A percentile compares a stretch with the other conserved stretches of the same genome.
phyloP scores from a whole-genome alignment of 2,329 filamentous ascomycete species.

The Paecilomyces fulvus region DNA sequence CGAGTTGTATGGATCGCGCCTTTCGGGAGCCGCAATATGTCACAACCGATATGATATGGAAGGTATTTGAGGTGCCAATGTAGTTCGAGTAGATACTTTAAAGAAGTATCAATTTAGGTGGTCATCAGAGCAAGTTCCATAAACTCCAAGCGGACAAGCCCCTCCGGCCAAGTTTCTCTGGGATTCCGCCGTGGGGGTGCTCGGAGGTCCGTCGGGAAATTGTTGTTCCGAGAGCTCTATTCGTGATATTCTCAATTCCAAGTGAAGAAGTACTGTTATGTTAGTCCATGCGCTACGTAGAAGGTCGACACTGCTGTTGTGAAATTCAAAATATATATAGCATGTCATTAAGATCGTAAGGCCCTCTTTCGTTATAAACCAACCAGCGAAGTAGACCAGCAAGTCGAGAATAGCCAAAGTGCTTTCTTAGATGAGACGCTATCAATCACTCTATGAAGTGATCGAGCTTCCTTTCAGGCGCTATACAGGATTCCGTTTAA shows the following conservation, averaged over 20 bases:
- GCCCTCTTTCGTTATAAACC: too few relatives aligned
- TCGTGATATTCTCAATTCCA: background rate
- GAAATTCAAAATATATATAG: too few relatives aligned
- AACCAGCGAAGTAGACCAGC: too few relatives aligned
- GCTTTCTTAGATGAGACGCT: too few relatives aligned
- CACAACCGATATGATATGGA: background rate
- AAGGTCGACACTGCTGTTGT: too few relatives aligned
- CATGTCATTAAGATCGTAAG: too few relatives aligned
- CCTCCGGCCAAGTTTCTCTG: background rate
- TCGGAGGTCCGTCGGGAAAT: background rate
- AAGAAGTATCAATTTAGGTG: background rate
- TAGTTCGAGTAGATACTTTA: background rate
- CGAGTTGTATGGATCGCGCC: background rate
- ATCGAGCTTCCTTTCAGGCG: too few relatives aligned
- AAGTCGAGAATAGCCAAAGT: too few relatives aligned
- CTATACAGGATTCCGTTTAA: too few relatives aligned
- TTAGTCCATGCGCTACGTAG: too few relatives aligned
- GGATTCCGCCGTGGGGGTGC: background rate
- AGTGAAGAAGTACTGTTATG: too few relatives aligned
- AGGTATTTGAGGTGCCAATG: background rate
- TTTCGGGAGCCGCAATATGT: background rate
- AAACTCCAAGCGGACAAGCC: background rate
- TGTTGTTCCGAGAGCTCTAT: background rate
- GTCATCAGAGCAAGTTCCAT: background rate
- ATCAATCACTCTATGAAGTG: too few relatives aligned